Evolutionary conservation across 129 eudicot species (phyloP).

Genomic region (Helichrysum umbraculigerum): DNA sequence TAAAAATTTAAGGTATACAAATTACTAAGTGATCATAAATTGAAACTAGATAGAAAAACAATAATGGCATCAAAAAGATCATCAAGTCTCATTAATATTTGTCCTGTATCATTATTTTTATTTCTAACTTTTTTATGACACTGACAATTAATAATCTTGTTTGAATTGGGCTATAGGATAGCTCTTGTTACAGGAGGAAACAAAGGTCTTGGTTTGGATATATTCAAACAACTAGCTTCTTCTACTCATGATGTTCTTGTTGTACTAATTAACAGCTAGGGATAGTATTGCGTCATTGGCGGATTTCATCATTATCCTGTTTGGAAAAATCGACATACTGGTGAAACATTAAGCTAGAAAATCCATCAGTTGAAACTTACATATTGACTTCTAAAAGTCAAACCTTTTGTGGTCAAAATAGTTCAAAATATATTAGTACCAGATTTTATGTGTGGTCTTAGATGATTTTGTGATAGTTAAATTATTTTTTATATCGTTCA

Average conservation of each 20-base stretch:
- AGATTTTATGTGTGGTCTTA: background rate
- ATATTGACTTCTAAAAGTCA: background rate
- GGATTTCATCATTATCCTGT: slow-evolving; percentile 13
- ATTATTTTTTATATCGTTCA: background rate
- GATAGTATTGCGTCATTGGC: slow-evolving; percentile 20
- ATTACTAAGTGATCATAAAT: background rate
- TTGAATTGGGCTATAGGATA: slow-evolving; percentile 21
- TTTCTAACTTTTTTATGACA: background rate
- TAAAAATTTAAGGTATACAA: too few species aligned
- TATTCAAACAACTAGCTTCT: slow-evolving; percentile 24
- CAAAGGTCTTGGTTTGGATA: slow-evolving; percentile 27
- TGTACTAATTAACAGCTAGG: slow-evolving; percentile 14
- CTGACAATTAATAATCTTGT: background rate
- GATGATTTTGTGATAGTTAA: background rate
- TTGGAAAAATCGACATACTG: slow-evolving; percentile 20
- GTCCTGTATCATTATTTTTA: background rate
- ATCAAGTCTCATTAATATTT: slow-evolving; percentile 2
- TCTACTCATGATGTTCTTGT: slow-evolving; percentile 12
- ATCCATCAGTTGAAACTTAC: background rate
- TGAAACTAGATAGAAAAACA: background rate
- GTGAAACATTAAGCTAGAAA: background rate
- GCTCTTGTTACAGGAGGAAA: slow-evolving; percentile 32
- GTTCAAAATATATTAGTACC: background rate
- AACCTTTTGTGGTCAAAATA: background rate
- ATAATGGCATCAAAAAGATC: slow-evolving; percentile 20